A percentile compares a stretch with the other conserved stretches of the same genome.
These are phyloP conservation scores for Botrytis deweyae DNA, from an alignment of 2,329 filamentous ascomycete genomes.

Conservation along the genomic window DNA sequence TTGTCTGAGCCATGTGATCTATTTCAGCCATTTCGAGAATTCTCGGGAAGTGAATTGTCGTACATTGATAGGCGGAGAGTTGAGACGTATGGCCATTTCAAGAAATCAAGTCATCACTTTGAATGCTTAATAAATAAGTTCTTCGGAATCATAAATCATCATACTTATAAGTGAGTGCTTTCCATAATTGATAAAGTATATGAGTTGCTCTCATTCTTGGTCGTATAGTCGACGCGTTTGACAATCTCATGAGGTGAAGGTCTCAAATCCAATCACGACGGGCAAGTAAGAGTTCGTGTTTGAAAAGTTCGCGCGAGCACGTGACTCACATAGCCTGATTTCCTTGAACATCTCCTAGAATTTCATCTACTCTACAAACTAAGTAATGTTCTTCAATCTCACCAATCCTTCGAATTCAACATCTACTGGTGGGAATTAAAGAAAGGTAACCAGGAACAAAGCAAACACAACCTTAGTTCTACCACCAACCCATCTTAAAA, in stretches of 20 bases:
- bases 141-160: background rate
- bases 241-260: background rate
- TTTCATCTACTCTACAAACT: background rate
- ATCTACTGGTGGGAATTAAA: background rate
- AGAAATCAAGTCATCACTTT: background rate
- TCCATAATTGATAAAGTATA: background rate
- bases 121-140: background rate
- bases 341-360: background rate
- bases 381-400: background rate
- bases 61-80: background rate
- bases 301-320: background rate
- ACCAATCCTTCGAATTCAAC: background rate
- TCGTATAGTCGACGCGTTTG: background rate
- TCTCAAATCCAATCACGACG: background rate
- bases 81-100: background rate
- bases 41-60: no score
- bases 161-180: background rate
- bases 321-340: background rate
- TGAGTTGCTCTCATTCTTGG: background rate
- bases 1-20: slow-evolving; percentile 16
- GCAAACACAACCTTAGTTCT: background rate
- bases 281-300: background rate
- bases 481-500: background rate
- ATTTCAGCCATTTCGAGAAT: slow-evolving; percentile 26
- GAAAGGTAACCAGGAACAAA: background rate